Evolutionary conservation across 2,329 filamentous ascomycete genomes (phyloP).

Genomic region (Colletotrichum agaves): DNA sequence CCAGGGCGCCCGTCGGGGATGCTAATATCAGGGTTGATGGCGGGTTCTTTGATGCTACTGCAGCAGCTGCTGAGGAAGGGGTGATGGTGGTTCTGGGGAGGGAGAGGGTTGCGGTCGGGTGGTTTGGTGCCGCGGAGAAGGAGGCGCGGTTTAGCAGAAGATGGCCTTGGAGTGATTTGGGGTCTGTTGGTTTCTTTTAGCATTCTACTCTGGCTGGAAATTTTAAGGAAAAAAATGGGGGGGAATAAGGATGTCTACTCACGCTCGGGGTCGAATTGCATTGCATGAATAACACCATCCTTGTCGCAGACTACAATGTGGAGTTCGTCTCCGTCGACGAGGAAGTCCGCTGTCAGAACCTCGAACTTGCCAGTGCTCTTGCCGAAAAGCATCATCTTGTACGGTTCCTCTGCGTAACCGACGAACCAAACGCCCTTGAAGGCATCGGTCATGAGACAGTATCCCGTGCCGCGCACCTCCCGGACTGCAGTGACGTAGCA

Average conservation of each 20-base stretch:
- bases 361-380: conserved; percentile 85
- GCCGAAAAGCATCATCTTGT: conserved; percentile 92
- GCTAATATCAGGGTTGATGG: conserved; percentile 70
- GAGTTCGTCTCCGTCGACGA: conserved; percentile 85
- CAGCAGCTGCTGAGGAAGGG: conserved; percentile 39
- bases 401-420: conserved; percentile 96
- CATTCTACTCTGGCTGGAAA: conserved; percentile 41
- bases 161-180: conserved; percentile 90
- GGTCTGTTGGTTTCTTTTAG: conserved; percentile 66
- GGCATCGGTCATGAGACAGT: conserved; percentile 89
- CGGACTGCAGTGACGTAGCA: conserved; percentile 90
- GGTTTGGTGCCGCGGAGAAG: conserved; percentile 85
- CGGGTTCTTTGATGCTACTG: conserved; percentile 44
- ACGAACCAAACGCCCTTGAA: conserved; percentile 97
- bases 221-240: background rate
- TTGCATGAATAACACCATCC: conserved; percentile 85
- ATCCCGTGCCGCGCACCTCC: conserved; percentile 82
- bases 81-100: conserved; percentile 69
- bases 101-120: conserved; percentile 78
- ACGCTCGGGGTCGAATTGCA: conserved; percentile 97
- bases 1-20: conserved; percentile 80
- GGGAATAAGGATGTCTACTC: conserved; percentile 50
- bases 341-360: conserved; percentile 83
- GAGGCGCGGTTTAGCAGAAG: conserved; percentile 87
- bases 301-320: conserved; percentile 86